Conservation (phyloP, 371 early-diverging fungal genomes). For the Mucor piriformis region DNA sequence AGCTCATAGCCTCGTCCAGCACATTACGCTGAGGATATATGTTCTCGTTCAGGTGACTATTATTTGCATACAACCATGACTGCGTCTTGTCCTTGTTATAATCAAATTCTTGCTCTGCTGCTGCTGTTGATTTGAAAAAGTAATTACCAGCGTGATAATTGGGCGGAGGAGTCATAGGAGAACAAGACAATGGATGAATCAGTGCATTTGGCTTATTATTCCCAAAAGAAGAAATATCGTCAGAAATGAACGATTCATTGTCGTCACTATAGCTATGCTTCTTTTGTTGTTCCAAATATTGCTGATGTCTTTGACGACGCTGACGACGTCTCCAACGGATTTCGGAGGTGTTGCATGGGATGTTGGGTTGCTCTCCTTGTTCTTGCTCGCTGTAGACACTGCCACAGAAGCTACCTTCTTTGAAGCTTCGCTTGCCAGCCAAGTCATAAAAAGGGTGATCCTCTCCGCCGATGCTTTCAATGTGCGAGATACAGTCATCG, state of each 20-base stretch:
- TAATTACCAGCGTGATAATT: not conserved
- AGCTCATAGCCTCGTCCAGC: conserved; percentile 40
- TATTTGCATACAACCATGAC: conserved; percentile 12
- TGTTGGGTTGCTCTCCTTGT: not conserved
- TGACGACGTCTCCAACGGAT: conserved; percentile 23
- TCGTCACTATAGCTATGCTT: not conserved
- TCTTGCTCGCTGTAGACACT: conserved; percentile 24
- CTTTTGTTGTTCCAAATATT: conserved; percentile 10
- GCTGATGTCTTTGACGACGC: conserved; percentile 15
- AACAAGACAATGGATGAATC: conserved; percentile 11
- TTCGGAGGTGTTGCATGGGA: not conserved
- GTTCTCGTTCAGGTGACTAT: not conserved
- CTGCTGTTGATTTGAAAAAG: too few species aligned
- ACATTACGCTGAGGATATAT: conserved; percentile 27
- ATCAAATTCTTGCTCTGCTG: not conserved
- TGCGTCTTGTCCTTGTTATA: conserved; percentile 3
- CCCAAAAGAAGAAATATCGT: conserved; percentile 7
- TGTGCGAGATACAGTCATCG: conserved; percentile 9
- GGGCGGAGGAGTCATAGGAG: conserved; percentile 29
- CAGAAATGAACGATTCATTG: conserved; percentile 13
- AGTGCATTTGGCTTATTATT: too few species aligned
- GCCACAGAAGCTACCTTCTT: conserved; percentile 29
- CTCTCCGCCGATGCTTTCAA: conserved; percentile 11
- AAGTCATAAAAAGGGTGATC: conserved; percentile 30
- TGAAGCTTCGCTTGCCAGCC: conserved; percentile 27